A percentile compares a stretch with the other conserved stretches of the same genome.
These are phyloP conservation scores for Zygoascus hellenicus DNA, from an alignment of 1,139 yeast genomes.

Conservation along the genomic window DNA sequence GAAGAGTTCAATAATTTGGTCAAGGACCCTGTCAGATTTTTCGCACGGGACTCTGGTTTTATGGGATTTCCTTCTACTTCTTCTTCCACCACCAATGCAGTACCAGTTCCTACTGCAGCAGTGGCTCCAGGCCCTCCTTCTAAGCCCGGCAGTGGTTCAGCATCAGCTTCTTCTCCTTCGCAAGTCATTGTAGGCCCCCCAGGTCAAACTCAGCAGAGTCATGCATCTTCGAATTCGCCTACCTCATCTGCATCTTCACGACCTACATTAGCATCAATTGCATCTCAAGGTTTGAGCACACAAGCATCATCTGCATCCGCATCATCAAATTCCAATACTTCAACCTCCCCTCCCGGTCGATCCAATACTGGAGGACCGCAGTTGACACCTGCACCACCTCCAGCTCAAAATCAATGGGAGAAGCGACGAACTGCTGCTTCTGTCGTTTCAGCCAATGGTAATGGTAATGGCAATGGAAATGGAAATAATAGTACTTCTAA, in stretches of 20 bases:
- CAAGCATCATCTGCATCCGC: slow-evolving; percentile 11
- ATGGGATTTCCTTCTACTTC: slow-evolving; percentile 42
- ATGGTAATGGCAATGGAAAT: slow-evolving; percentile 8
- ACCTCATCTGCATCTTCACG: slow-evolving; percentile 13
- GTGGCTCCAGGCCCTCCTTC: neutral
- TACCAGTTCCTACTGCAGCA: slow-evolving; percentile 8
- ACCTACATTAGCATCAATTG: slow-evolving; percentile 12
- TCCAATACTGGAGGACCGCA: slow-evolving; percentile 9
- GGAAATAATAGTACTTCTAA: too few species aligned
- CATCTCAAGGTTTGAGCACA: slow-evolving; percentile 12
- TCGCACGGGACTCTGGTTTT: slow-evolving; percentile 16
- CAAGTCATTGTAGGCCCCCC: slow-evolving; percentile 8
- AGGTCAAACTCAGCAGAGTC: slow-evolving; percentile 11
- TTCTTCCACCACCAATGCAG: slow-evolving; percentile 27
- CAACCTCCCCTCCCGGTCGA: slow-evolving; percentile 12
- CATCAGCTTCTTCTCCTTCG: slow-evolving; percentile 7
- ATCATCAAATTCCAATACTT: slow-evolving; percentile 12
- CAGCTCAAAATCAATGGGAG: slow-evolving; percentile 10
- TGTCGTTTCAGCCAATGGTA: slow-evolving; percentile 8
- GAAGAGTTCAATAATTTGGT: slow-evolving; percentile 31
- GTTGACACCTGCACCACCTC: slow-evolving; percentile 11
- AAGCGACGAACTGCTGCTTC: slow-evolving; percentile 11
- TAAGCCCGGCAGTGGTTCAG: neutral
- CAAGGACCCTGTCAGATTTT: slow-evolving; percentile 28
- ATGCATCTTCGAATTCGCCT: slow-evolving; percentile 9